Conservation (phyloP, 148 eudicot species). For the Chenopodium formosanum region DNA sequence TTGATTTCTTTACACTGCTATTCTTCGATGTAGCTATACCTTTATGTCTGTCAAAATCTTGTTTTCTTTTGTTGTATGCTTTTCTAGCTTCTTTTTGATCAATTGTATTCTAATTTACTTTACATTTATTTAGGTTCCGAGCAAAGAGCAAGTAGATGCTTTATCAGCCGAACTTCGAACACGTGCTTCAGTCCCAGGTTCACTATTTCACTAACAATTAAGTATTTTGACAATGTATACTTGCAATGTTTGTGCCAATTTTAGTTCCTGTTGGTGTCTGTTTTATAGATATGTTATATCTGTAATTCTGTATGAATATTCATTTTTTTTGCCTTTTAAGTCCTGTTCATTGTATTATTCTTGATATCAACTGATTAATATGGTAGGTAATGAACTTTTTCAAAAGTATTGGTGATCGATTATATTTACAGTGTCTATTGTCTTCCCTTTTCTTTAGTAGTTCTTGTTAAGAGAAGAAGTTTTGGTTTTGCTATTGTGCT, state of each 20-base stretch:
- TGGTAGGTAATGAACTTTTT: neutral
- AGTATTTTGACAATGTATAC: neutral
- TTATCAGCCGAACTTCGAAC: conserved; percentile 76
- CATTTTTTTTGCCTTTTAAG: neutral
- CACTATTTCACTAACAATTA: neutral
- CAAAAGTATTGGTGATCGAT: neutral
- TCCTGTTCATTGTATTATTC: neutral
- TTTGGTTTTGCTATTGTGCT: neutral
- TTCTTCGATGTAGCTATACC: conserved; percentile 4
- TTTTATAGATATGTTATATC: neutral
- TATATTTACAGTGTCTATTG: neutral
- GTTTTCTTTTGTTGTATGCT: neutral
- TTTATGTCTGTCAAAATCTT: neutral
- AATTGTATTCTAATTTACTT: neutral
- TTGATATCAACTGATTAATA: neutral
- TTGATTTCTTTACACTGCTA: neutral
- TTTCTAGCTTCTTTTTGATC: neutral
- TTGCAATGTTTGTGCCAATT: neutral
- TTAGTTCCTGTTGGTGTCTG: neutral
- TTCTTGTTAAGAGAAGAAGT: neutral
- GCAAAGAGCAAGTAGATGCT: conserved; percentile 83
- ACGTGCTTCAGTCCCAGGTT: conserved; percentile 96
- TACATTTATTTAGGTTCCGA: conserved; percentile 60
- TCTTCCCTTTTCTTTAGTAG: neutral
- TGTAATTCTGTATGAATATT: neutral